Conservation (phyloP, 106 monocot genomes). For the Allium fistulosum region DNA sequence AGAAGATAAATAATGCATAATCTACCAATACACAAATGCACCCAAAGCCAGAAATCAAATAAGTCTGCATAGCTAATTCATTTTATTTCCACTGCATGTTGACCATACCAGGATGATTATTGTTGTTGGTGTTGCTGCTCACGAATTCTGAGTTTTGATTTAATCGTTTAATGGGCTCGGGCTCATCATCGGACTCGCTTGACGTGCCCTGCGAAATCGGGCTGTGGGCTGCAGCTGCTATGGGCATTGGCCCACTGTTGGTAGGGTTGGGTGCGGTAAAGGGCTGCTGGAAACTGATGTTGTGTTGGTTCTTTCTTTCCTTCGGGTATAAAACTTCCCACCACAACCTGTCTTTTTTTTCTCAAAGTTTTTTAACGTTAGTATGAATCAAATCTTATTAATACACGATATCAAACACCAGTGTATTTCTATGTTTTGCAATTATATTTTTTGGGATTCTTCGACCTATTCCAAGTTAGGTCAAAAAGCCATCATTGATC, state of each 20-base stretch:
- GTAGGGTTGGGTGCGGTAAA: slow-evolving; percentile 21
- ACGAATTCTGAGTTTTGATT: slow-evolving; percentile 33
- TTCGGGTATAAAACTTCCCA: slow-evolving; percentile 54
- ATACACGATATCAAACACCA: too few relatives aligned
- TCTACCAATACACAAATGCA: too few relatives aligned
- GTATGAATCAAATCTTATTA: too few relatives aligned
- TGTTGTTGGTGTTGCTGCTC: slow-evolving; percentile 30
- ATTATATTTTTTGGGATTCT: too few relatives aligned
- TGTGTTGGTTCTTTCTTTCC: slow-evolving; percentile 34
- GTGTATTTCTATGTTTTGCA: too few relatives aligned
- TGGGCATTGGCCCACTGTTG: slow-evolving; percentile 5
- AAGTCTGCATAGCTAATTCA: too few relatives aligned
- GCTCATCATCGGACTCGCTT: slow-evolving; percentile 73
- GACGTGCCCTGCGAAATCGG: slow-evolving; percentile 63
- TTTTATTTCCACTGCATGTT: slow-evolving; percentile 54
- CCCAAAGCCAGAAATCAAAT: too few relatives aligned
- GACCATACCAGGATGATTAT: slow-evolving; percentile 32
- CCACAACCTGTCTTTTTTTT: slow-evolving; percentile 78
- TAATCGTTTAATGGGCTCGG: slow-evolving; percentile 57
- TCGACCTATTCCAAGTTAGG: too few relatives aligned
- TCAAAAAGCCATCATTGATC: too few relatives aligned
- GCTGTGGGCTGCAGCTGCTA: slow-evolving; percentile 35
- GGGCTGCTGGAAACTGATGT: slow-evolving; percentile 10
- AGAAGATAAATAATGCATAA: too few relatives aligned
- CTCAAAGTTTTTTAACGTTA: too few relatives aligned